Evolutionary conservation across 129 eudicot genomes (phyloP).

Genomic region (Pittosporum tobira): DNA sequence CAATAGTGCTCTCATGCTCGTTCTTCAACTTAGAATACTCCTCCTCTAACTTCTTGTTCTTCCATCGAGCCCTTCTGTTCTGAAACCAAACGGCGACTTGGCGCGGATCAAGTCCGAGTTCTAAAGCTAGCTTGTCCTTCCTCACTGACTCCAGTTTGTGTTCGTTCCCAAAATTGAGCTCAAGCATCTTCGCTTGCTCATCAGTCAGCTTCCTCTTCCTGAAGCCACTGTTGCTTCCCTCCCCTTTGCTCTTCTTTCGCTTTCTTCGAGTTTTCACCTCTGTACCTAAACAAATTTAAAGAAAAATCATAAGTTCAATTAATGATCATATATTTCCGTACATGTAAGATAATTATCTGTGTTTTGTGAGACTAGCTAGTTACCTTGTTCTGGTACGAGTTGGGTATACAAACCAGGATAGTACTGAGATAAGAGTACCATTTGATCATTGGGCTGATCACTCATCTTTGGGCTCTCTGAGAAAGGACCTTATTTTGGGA

Average conservation of each 20-base stretch:
- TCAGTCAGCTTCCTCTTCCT: constrained; percentile 76
- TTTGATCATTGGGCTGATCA: constrained; percentile 47
- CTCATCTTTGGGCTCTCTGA: constrained; percentile 22
- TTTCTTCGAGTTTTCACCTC: constrained; percentile 44
- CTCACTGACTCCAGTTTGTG: constrained; percentile 85
- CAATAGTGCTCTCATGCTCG: constrained; percentile 46
- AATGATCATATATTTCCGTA: background rate
- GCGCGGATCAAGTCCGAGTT: constrained; percentile 79
- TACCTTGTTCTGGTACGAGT: constrained; percentile 58
- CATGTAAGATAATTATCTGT: background rate
- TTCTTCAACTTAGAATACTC: constrained; percentile 61
- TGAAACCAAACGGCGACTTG: constrained; percentile 99
- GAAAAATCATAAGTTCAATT: background rate
- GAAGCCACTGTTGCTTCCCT: constrained; percentile 29
- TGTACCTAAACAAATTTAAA: constrained; percentile 17
- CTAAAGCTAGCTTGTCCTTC: constrained; percentile 67
- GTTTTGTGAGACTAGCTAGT: background rate
- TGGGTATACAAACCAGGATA: constrained; percentile 69
- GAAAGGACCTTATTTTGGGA: too few species aligned
- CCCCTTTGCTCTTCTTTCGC: constrained; percentile 52
- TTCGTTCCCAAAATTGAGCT: constrained; percentile 50
- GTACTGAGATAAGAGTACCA: constrained; percentile 58
- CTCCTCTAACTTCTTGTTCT: constrained; percentile 82
- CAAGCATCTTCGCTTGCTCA: constrained; percentile 55
- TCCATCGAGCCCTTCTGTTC: constrained; percentile 83